Evolutionary conservation across 768 basidiomycete species (phyloP).

Genomic region (Lactifluus subvellereus): DNA sequence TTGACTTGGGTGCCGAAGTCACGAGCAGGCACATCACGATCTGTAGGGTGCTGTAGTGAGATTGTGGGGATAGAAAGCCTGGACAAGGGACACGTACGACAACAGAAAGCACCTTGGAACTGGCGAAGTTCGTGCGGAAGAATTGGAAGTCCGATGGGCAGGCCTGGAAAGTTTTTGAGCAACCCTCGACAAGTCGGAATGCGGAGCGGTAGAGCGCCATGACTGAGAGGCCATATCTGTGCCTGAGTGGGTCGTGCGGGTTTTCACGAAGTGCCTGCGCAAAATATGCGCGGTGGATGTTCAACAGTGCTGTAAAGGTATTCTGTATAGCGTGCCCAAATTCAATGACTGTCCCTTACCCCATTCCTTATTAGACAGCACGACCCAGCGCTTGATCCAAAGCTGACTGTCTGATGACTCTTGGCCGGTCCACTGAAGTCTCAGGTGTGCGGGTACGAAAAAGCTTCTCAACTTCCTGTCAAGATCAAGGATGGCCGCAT

Average conservation of each 20-base stretch:
- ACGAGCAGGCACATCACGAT: constrained; percentile 37
- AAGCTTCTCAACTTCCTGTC: constrained; percentile 61
- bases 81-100: constrained; percentile 41
- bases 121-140: constrained; percentile 45
- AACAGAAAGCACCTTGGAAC: constrained; percentile 63
- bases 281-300: constrained; percentile 64
- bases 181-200: constrained; percentile 53
- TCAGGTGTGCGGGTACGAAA: constrained; percentile 41
- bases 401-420: constrained; percentile 2
- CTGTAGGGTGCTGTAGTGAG: constrained; percentile 31
- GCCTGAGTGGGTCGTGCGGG: constrained; percentile 50
- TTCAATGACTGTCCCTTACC: constrained; percentile 25
- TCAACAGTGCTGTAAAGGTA: constrained; percentile 44
- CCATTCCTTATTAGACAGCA: constrained; percentile 29
- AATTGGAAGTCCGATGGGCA: constrained; percentile 36
- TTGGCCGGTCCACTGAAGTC: constrained; percentile 31
- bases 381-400: constrained; percentile 22
- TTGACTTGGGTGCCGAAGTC: constrained; percentile 34
- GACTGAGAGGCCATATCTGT: constrained; percentile 63
- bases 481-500: constrained; percentile 47
- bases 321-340: constrained; percentile 6
- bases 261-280: constrained; percentile 58
- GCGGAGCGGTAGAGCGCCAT: constrained; percentile 68
- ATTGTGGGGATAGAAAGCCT: not conserved
- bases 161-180: constrained; percentile 39